Evolutionary conservation across 1,284 basidiomycete species (phyloP).

Genomic region (Cryptococcus sp.): DNA sequence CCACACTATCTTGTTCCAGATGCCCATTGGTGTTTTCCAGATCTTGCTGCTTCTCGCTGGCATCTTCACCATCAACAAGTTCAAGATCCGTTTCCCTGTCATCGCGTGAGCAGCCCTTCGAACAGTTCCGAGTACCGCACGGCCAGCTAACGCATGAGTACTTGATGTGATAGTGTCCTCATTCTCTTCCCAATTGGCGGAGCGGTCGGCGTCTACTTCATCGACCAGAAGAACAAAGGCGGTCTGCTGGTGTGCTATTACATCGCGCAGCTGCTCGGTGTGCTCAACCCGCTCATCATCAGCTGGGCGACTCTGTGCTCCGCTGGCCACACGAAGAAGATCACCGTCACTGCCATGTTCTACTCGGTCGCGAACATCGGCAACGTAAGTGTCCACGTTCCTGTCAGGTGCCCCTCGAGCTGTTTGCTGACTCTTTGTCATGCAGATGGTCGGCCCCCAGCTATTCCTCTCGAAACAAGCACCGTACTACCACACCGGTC

Average conservation of each 20-base stretch:
- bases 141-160: background rate
- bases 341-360: conserved; percentile 22
- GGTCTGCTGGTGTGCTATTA: conserved; percentile 23
- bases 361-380: conserved; percentile 31
- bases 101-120: conserved; percentile 38
- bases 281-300: conserved; percentile 24
- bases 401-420: too few relatives aligned
- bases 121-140: background rate
- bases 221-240: conserved; percentile 14
- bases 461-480: conserved; percentile 15
- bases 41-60: conserved; percentile 9
- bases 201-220: conserved; percentile 18
- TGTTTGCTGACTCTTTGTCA: too few relatives aligned
- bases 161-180: conserved; percentile 3
- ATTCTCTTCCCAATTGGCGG: conserved; percentile 28
- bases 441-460: background rate
- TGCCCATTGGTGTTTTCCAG: conserved; percentile 17
- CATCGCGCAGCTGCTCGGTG: conserved; percentile 4
- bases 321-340: conserved; percentile 35
- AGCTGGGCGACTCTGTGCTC: conserved; percentile 35
- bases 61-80: conserved; percentile 53
- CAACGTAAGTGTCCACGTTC: conserved; percentile 27
- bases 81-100: conserved; percentile 58
- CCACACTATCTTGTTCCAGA: conserved; percentile 31
- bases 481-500: conserved; percentile 25